These are phyloP conservation scores for Aspergillus udagawae DNA, from an alignment of 2,329 filamentous ascomycete genomes.

Conservation along the genomic window DNA sequence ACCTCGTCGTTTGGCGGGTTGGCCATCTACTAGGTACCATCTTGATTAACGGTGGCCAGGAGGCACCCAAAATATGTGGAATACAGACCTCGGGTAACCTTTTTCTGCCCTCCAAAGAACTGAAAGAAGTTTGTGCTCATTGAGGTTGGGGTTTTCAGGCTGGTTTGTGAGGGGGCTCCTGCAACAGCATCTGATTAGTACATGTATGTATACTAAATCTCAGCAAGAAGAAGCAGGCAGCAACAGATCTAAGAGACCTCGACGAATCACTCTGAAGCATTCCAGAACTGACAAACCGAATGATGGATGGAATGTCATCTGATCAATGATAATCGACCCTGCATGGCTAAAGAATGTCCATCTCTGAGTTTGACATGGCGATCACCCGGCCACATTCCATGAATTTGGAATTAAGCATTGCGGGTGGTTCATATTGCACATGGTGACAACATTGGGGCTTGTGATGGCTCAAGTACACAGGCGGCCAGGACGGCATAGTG, in stretches of 20 bases:
- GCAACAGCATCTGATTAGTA: neutral
- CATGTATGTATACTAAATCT: neutral
- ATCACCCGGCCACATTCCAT: neutral
- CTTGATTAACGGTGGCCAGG: constrained; percentile 5
- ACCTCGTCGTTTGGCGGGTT: constrained; percentile 81
- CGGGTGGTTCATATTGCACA: neutral
- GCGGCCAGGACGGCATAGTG: neutral
- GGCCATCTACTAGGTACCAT: constrained; percentile 60
- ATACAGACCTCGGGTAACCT: constrained; percentile 65
- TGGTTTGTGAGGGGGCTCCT: constrained; percentile 5
- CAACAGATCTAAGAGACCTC: neutral
- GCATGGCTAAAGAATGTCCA: neutral
- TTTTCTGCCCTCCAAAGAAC: constrained; percentile 63
- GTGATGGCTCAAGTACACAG: neutral
- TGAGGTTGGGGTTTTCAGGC: constrained; percentile 7
- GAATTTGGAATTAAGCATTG: neutral
- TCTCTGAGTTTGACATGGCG: neutral
- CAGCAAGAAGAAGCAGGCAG: neutral
- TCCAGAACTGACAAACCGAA: neutral
- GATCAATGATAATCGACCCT: neutral
- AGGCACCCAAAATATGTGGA: neutral
- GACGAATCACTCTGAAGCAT: neutral
- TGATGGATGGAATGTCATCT: constrained; percentile 4
- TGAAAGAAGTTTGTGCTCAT: constrained; percentile 40
- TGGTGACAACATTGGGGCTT: neutral